Percentiles rank a stretch among this genome's conserved stretches.
Conservation (phyloP, 208 protist species). For the Phytomonas sp. region DNA sequence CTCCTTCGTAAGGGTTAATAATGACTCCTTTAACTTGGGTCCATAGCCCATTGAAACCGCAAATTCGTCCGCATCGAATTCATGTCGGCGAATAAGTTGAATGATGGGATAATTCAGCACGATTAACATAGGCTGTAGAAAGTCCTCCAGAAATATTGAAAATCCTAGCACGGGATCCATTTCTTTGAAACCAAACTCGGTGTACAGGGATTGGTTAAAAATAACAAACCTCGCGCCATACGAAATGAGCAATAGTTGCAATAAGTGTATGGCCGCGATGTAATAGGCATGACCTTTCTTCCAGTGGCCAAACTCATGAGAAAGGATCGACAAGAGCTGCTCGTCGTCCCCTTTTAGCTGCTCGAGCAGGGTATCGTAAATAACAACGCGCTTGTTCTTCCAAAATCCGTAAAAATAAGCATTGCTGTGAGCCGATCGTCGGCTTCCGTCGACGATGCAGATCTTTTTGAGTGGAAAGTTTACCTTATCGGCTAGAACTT, state of each 20-base stretch:
- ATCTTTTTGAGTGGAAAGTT: slow-evolving; percentile 72
- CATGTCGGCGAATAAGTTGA: slow-evolving; percentile 27
- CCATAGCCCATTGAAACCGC: slow-evolving; percentile 44
- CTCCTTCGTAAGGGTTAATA: slow-evolving; percentile 48
- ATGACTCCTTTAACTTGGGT: slow-evolving; percentile 21
- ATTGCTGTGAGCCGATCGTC: slow-evolving; percentile 77
- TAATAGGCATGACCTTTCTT: slow-evolving; percentile 48
- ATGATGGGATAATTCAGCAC: slow-evolving; percentile 33
- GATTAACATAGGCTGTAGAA: slow-evolving; percentile 30
- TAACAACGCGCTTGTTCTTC: slow-evolving; percentile 81
- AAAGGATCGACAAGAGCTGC: slow-evolving; percentile 60
- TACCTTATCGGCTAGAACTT: slow-evolving; percentile 26
- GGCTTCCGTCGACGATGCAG: slow-evolving; percentile 66
- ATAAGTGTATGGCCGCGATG: slow-evolving; percentile 22
- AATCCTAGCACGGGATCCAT: slow-evolving; percentile 58
- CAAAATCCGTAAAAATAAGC: slow-evolving; percentile 87
- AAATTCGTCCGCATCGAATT: slow-evolving; percentile 73
- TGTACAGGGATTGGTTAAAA: slow-evolving; percentile 54
- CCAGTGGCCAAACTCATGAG: slow-evolving; percentile 90
- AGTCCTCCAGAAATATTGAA: slow-evolving; percentile 32
- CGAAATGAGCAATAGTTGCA: slow-evolving; percentile 38
- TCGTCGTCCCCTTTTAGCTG: slow-evolving; percentile 54
- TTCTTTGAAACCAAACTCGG: slow-evolving; percentile 56
- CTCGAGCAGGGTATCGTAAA: slow-evolving; percentile 86
- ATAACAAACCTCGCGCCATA: slow-evolving; percentile 53